Evolutionary conservation across 257 asterid genomes (phyloP), one percentile per base, ranked within the genome.

Genomic region (Solanum chiquidenum): DNA sequence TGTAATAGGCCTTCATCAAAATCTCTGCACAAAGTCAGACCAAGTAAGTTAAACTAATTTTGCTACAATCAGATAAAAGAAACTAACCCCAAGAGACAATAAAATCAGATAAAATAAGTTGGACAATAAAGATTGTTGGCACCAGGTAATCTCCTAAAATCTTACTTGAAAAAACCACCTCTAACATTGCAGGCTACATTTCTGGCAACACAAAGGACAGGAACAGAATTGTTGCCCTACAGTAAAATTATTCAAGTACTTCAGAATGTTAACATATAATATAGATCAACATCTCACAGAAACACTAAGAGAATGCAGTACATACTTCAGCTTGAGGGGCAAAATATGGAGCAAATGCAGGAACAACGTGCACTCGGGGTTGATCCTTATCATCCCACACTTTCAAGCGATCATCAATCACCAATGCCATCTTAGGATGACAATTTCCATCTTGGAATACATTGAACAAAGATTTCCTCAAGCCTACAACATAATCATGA

Each of bases 331-430:
- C 99, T 91, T 94, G 98, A 90, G 99, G 99, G 9, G 99, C 93
- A 94, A 93, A 95, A 92, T 95, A 97, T 4, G 99, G 99, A 83
- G 99, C 97, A 91, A 97, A 97, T 84, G 98, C 98, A 89, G 99
- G 99, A 91, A 97, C 99, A 44, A 95, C 98, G 33, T 97, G 99
- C 88, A 97, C 99, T 89, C 98, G 94, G 73, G 98, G 95, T 88
- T 97, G 99, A 93, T 97, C 99, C 88, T 91, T 94, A 88, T 97
- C 99, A 88, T 97, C 98, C 99, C 99, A 97, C 86, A 97, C 98
- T 93, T 95, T 97, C 75, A 97, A 86, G 86, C 99, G 99, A 88
- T 97, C 99, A 86, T 97, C 99, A 91, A 97, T 93, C 90, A 97
- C 99, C 94, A 97, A 90, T 73, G 99, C 93, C 99, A 97, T 94